Percentiles rank a stretch among this genome's conserved stretches.
Conservation (phyloP, 192 early-diverging fungal genomes). For the Coemansia sp. region DNA sequence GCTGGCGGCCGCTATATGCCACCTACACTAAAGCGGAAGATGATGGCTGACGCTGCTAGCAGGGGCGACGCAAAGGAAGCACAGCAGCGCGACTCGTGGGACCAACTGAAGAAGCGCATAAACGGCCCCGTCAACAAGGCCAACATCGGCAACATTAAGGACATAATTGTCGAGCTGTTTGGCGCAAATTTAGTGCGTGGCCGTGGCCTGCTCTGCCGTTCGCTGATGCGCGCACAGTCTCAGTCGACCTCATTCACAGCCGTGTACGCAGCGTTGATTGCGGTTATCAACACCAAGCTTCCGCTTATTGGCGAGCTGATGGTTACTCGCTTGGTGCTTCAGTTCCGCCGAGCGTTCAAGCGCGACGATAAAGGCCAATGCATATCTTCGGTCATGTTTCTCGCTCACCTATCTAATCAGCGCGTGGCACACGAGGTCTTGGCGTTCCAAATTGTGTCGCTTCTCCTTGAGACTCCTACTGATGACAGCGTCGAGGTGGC, state of each 20-base stretch:
- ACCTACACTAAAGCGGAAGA: slow-evolving; percentile 71
- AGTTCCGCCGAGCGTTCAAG: slow-evolving; percentile 88
- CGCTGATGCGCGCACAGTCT: slow-evolving; percentile 86
- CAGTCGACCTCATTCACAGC: slow-evolving; percentile 86
- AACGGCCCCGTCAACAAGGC: slow-evolving; percentile 97
- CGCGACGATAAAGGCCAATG: slow-evolving; percentile 88
- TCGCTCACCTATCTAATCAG: slow-evolving; percentile 94
- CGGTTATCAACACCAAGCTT: slow-evolving; percentile 92
- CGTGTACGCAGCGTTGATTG: slow-evolving; percentile 83
- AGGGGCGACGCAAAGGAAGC: slow-evolving; percentile 13
- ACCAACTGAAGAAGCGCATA: slow-evolving; percentile 88
- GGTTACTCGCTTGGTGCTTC: slow-evolving; percentile 76
- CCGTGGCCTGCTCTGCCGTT: slow-evolving; percentile 81
- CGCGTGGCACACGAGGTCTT: slow-evolving; percentile 84
- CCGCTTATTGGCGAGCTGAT: slow-evolving; percentile 88
- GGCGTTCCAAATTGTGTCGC: slow-evolving; percentile 78
- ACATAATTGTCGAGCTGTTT: slow-evolving; percentile 86
- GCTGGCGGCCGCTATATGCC: slow-evolving; percentile 69
- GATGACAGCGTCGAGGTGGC: slow-evolving; percentile 96
- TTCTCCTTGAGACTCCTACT: slow-evolving; percentile 83
- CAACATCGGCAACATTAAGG: slow-evolving; percentile 87
- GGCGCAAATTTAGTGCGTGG: slow-evolving; percentile 89
- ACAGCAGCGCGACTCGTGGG: slow-evolving; percentile 87
- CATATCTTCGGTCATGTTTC: slow-evolving; percentile 78
- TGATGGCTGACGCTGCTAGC: slow-evolving; percentile 53